Conservation (phyloP, 2,329 filamentous ascomycete species). For the Huntiella abstrusa region DNA sequence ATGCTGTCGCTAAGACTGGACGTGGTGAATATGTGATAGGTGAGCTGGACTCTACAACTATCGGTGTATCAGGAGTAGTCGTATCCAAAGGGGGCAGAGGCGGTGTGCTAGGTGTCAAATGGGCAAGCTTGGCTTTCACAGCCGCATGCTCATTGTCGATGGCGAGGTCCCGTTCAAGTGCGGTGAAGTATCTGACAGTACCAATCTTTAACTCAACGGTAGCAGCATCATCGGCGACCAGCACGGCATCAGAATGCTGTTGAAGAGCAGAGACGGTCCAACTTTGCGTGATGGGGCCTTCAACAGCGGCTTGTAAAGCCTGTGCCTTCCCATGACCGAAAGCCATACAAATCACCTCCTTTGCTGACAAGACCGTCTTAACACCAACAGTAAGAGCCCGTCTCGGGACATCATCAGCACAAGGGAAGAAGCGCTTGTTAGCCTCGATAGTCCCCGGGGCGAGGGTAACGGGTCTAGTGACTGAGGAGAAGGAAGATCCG, state of each 20-base stretch:
- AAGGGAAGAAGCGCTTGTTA: constrained; percentile 63
- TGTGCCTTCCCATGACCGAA: constrained; percentile 64
- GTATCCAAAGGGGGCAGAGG: constrained; percentile 5
- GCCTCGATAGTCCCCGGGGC: constrained; percentile 75
- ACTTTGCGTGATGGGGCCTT: constrained; percentile 74
- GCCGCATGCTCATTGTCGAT: constrained; percentile 32
- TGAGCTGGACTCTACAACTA: constrained; percentile 25
- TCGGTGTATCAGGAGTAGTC: constrained; percentile 17
- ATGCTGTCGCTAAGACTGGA: background rate
- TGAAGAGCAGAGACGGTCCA: constrained; percentile 74
- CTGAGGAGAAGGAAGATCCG: constrained; percentile 56
- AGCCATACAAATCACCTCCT: constrained; percentile 69
- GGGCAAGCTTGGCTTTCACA: constrained; percentile 31
- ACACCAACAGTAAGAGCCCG: constrained; percentile 76
- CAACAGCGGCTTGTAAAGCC: constrained; percentile 62
- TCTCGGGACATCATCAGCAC: constrained; percentile 54
- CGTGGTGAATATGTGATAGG: constrained; percentile 14
- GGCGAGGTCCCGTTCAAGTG: constrained; percentile 43
- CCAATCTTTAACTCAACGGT: constrained; percentile 56
- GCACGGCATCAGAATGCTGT: constrained; percentile 61
- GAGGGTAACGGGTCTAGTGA: constrained; percentile 70
- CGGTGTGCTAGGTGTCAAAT: background rate
- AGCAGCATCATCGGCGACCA: constrained; percentile 68
- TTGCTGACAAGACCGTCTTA: constrained; percentile 61
- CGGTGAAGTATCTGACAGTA: constrained; percentile 56